Conservation (phyloP, 257 asterid species). For the Sherardia arvensis region DNA sequence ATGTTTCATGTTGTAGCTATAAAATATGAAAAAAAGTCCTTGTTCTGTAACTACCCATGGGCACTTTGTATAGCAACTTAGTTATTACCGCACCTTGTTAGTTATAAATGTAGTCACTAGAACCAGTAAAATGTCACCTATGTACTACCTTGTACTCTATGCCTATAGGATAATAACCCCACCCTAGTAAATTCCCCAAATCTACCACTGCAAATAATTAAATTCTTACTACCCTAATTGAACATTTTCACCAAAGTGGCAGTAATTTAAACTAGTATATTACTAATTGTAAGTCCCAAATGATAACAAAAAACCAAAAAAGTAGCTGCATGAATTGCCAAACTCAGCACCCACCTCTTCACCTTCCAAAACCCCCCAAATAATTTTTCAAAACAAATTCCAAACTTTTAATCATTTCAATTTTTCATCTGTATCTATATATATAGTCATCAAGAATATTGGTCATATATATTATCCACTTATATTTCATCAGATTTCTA, state of each 20-base stretch:
- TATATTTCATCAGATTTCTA: constrained; percentile 8
- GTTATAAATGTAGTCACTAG: too few species aligned
- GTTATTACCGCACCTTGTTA: neutral
- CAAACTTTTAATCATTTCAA: constrained; percentile 15
- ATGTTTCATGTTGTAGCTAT: too few species aligned
- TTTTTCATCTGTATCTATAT: constrained; percentile 9
- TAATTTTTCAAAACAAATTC: constrained; percentile 19
- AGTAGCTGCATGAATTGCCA: constrained; percentile 60
- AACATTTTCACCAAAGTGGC: neutral
- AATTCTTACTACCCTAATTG: constrained; percentile 3
- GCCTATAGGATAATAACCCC: constrained; percentile 11
- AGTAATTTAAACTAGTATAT: neutral
- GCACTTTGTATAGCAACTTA: neutral
- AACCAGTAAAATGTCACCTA: too few species aligned
- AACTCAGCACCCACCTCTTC: constrained; percentile 49
- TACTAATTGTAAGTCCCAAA: constrained; percentile 10
- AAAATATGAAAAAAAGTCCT: too few species aligned
- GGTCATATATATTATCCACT: neutral
- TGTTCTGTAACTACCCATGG: neutral
- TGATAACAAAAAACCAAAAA: constrained; percentile 31
- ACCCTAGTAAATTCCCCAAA: neutral
- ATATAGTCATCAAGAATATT: neutral
- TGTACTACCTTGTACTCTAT: neutral
- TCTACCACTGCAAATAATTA: neutral
- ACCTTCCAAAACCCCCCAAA: constrained; percentile 35